These are phyloP conservation scores for Diaporthe ampelina DNA, from an alignment of 2,329 filamentous ascomycete genomes.

Conservation along the genomic window DNA sequence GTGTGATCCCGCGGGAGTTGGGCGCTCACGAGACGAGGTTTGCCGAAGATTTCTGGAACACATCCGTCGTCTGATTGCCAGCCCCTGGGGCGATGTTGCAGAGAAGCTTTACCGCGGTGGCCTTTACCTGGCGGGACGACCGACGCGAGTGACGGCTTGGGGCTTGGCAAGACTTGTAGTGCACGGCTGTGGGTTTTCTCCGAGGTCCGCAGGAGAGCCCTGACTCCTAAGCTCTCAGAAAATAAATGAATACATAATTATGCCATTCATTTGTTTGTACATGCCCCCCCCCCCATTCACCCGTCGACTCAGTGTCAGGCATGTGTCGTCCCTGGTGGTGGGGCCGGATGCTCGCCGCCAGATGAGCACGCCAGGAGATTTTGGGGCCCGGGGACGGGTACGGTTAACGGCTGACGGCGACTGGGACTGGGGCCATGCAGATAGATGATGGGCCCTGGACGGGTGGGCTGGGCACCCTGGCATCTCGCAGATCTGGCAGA, in stretches of 20 bases:
- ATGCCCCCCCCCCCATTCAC: too few species aligned
- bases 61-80: conserved; percentile 33
- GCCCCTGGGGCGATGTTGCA: neutral
- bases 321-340: neutral
- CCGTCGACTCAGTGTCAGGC: neutral
- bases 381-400: conserved; percentile 7
- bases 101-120: neutral
- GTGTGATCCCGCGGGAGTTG: conserved; percentile 23
- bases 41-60: conserved; percentile 24
- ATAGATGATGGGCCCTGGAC: neutral
- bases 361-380: neutral
- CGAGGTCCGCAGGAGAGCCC: neutral
- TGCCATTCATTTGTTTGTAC: neutral
- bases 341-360: conserved; percentile 8
- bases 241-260: neutral
- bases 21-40: conserved; percentile 17
- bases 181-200: neutral
- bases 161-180: too few species aligned
- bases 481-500: conserved; percentile 30
- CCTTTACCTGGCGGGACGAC: neutral
- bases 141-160: neutral
- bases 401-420: neutral
- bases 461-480: conserved; percentile 24
- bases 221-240: neutral
- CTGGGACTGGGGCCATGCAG: neutral